Conservation (phyloP, 192 early-diverging fungal genomes). For the Entomortierella lignicola region DNA sequence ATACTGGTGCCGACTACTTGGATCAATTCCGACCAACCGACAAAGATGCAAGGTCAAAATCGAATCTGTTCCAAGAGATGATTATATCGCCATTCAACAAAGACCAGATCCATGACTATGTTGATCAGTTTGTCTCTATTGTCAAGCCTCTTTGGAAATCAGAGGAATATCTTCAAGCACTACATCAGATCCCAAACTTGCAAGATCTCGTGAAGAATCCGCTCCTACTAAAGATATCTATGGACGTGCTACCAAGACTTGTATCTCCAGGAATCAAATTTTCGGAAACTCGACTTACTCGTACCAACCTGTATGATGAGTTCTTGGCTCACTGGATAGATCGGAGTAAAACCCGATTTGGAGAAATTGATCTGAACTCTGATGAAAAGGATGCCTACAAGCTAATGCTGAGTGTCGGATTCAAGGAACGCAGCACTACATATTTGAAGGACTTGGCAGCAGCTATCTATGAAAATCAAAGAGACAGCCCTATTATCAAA, state of each 20-base stretch:
- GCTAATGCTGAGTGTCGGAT: background rate
- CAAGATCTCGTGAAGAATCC: constrained; percentile 2
- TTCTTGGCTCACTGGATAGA: constrained; percentile 22
- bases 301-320: constrained; percentile 12
- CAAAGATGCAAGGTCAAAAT: background rate
- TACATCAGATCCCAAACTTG: background rate
- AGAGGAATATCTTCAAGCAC: background rate
- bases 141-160: background rate
- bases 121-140: background rate
- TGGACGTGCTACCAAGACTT: background rate
- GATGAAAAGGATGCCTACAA: background rate
- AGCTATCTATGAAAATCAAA: constrained; percentile 8
- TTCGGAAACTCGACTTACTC: background rate
- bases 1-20: background rate
- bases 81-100: background rate
- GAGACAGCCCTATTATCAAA: constrained; percentile 6
- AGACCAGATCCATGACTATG: background rate
- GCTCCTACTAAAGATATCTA: background rate
- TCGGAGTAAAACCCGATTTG: background rate
- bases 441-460: constrained; percentile 2
- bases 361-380: background rate
- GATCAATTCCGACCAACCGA: background rate
- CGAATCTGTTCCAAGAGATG: background rate
- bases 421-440: background rate
- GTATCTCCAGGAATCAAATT: background rate